Evolutionary conservation across 768 basidiomycete species (phyloP).

Genomic region (Calocybe indica): DNA sequence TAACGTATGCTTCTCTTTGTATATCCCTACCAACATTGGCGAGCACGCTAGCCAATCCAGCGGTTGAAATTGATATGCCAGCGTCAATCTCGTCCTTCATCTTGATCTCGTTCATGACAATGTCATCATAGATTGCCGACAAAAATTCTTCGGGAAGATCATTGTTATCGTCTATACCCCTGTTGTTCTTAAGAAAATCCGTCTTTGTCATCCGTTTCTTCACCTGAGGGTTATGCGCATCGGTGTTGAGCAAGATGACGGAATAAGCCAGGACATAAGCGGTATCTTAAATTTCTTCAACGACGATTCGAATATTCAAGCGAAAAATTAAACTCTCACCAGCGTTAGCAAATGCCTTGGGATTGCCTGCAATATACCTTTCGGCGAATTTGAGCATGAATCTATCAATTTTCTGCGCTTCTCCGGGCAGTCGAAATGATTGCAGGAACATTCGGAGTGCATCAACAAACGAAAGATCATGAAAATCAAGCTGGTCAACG

Average conservation of each 20-base stretch:
- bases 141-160: slow-evolving; percentile 87
- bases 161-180: slow-evolving; percentile 89
- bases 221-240: slow-evolving; percentile 91
- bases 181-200: slow-evolving; percentile 92
- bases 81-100: slow-evolving; percentile 97
- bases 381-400: slow-evolving; percentile 99
- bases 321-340: slow-evolving; percentile 38
- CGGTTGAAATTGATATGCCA: slow-evolving; percentile 36
- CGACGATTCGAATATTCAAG: no score
- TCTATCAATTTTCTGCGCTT: slow-evolving; percentile 97
- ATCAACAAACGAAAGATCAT: slow-evolving; percentile 75
- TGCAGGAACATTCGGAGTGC: slow-evolving; percentile 89
- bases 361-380: slow-evolving; percentile 87
- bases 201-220: slow-evolving; percentile 91
- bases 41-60: slow-evolving; percentile 77
- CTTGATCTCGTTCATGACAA: slow-evolving; percentile 86
- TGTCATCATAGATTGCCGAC: slow-evolving; percentile 81
- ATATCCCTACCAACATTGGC: slow-evolving; percentile 91
- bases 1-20: slow-evolving; percentile 92
- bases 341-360: slow-evolving; percentile 89
- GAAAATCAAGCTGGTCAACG: slow-evolving; percentile 88
- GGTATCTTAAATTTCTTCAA: slow-evolving; percentile 48
- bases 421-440: slow-evolving; percentile 94
- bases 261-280: slow-evolving; percentile 96
- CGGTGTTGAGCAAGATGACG: slow-evolving; percentile 94